Evolutionary conservation across 1,284 basidiomycete species (phyloP).

Genomic region (Ustilago trichophora): DNA sequence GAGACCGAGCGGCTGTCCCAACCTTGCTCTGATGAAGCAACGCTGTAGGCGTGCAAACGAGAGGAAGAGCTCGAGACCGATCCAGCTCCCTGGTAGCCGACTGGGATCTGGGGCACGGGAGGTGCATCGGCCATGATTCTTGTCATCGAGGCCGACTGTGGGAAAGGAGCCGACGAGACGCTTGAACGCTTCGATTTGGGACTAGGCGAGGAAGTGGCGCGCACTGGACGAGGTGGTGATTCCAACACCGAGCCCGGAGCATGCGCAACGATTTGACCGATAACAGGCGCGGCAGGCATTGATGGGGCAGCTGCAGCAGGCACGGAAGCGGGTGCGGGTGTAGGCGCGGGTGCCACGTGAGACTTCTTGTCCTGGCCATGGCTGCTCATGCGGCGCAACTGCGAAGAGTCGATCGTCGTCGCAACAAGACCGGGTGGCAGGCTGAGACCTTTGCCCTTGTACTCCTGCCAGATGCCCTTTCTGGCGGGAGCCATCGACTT

Average conservation of each 20-base stretch:
- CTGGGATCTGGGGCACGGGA: conserved; percentile 44
- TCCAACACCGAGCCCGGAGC: conserved; percentile 16
- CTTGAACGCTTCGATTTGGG: conserved; percentile 26
- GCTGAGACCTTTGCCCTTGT: conserved; percentile 54
- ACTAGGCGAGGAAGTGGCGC: conserved; percentile 5
- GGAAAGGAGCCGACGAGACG: conserved; percentile 8
- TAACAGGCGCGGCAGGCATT: conserved; percentile 2
- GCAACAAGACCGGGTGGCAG: conserved; percentile 52
- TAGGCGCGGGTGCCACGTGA: conserved; percentile 5
- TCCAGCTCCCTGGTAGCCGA: conserved; percentile 16
- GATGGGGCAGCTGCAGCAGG: background rate
- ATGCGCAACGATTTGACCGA: conserved; percentile 11
- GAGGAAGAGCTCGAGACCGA: conserved; percentile 41
- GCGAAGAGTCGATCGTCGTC: conserved; percentile 51
- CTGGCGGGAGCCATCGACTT: conserved; percentile 31
- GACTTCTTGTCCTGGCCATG: conserved; percentile 24
- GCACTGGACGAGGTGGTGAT: conserved; percentile 20
- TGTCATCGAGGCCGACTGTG: conserved; percentile 30
- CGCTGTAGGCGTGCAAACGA: conserved; percentile 32
- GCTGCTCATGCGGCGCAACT: conserved; percentile 20
- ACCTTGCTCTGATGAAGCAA: conserved; percentile 19
- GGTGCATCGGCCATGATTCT: conserved; percentile 48
- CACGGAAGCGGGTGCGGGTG: background rate
- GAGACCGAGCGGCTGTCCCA: conserved; percentile 41
- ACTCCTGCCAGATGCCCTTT: conserved; percentile 42